Conservation (phyloP, 2,329 filamentous ascomycete genomes). For the Talaromyces sp. region DNA sequence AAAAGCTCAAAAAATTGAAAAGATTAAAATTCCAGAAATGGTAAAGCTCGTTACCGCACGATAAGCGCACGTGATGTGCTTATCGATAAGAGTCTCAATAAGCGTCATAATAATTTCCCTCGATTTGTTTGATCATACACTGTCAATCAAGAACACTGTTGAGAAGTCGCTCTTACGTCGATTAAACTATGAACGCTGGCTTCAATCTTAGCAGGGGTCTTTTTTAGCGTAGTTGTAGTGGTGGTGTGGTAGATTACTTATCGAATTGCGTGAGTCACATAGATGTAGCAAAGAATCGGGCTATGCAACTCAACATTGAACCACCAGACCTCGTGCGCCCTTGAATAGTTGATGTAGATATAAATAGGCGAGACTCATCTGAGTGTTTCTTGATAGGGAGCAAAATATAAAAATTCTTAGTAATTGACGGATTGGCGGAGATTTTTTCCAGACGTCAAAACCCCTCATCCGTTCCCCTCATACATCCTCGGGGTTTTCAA, state of each 20-base stretch:
- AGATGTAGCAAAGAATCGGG: background rate
- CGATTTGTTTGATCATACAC: background rate
- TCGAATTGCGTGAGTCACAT: background rate
- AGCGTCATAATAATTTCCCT: background rate
- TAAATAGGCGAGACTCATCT: background rate
- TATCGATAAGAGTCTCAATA: constrained; percentile 3
- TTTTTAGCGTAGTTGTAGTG: background rate
- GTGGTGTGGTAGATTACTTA: background rate
- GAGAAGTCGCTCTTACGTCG: background rate
- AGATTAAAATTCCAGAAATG: constrained; percentile 3
- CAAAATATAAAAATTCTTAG: background rate
- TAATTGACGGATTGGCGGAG: background rate
- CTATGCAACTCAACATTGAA: background rate
- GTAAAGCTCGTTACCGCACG: background rate
- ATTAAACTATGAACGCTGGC: background rate
- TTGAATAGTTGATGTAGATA: background rate
- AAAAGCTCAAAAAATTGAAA: constrained; percentile 2
- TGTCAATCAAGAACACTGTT: background rate
- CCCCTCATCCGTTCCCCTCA: constrained; percentile 8
- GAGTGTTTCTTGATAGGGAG: too few species aligned
- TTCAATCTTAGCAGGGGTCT: background rate
- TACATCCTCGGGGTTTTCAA: background rate
- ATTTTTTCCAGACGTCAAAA: background rate
- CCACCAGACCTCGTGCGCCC: background rate
- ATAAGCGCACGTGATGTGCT: constrained; percentile 5